Base-by-base conservation (phyloP, 352 stramenopile genomes). In the Phytopythium helicoides region DNA sequence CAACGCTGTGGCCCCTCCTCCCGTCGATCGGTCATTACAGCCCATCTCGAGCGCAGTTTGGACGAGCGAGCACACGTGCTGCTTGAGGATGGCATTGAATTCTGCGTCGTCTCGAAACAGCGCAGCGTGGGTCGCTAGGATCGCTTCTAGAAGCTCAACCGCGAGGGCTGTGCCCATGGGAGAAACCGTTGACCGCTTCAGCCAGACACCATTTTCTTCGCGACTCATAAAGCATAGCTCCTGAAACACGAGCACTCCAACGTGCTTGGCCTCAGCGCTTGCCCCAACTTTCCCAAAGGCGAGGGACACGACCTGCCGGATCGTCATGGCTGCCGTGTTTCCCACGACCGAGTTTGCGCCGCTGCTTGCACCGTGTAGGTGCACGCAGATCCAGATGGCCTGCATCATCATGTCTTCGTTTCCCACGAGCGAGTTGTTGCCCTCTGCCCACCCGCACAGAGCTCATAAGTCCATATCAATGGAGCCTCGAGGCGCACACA, bases 401-500 rank as follows among this genome's bases (percentile, higher is more conserved):
- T 93, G 81, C 75, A 91, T 89, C 45, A 93, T 83, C 42, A 95
- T 72, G 44, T 95, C 85, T 44, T 93, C 81, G 52, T 87, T 95
- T 14, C 76, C 78, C 10, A 89, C 79, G 0, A 90, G 58, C n/a
- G 73, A 70, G 39, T 68, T 89, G 39, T 66, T 59, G 0, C 52
- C 23, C 15, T 64, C 52, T 25, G 35, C 40, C 16, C 3, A 21
- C 11, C 11, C n/a, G n/a, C n/a, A n/a, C n/a, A n/a, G 40, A 47
- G 21, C 6, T 19, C n/a, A 14, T 6, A 4, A 28, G 39, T 46
- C 10, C 18, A 25, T 11, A 26, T 4, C 38, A 21, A 15, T 12
- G 18, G 23, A 52, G 26, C 48, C 52, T 51, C 10, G 41, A 16
- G 28, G 28, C 5, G 28, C 28, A 9, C 28, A 9, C 28, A 9